Base-by-base conservation (phyloP, 1,284 basidiomycete species). In the Abortiporus biennis region DNA sequence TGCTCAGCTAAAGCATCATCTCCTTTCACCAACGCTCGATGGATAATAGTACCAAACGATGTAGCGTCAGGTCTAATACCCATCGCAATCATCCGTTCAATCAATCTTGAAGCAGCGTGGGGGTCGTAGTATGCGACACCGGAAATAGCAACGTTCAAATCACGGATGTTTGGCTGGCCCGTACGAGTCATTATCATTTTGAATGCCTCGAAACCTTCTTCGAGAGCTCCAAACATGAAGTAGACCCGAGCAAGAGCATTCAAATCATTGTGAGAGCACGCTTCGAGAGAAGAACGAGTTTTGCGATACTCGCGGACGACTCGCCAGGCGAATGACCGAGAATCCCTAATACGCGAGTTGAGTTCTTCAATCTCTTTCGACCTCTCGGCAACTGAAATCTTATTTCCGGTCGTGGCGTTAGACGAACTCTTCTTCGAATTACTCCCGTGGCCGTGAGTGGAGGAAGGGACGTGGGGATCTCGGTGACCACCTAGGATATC, bases 191-290 rank as follows among this genome's bases (percentile, higher is more conserved):
- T 53, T 33, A 83, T 54, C 36, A 69, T 47, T 43, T 63, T 62
- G 52, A 85, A 64, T n/a, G 66, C 56, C 11, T 57, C 48, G 44
- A 80, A 66, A 2, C 76, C 79, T 31, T 69, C 63, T 30, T 52
- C 38, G 48, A 70, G 57, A 38, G 68, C 55, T n/a, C 74, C 78
- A 19, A 78, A 57, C 46, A 82, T 66, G 50, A 83, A 77, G 54
- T 72, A 71, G 16, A 72, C 78, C 46, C 80, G 71, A 2, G 80
- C 78, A 30, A 80, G 64, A 9, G 80, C 72, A 42, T 74, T 85
- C 43, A 86, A 54, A 42, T 67, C 62, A 44, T 57, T 60, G 57
- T 80, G 80, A 32, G 60, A 50, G 2, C 76, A 74, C n/a, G 59
- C 39, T 15, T 58, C 47, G 34, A 84, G 52, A 3, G 80, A 75